A percentile compares a stretch with the other conserved stretches of the same genome.
These are phyloP conservation scores for Vicia villosa DNA, from an alignment of 306 rosid genomes.

Conservation along the genomic window DNA sequence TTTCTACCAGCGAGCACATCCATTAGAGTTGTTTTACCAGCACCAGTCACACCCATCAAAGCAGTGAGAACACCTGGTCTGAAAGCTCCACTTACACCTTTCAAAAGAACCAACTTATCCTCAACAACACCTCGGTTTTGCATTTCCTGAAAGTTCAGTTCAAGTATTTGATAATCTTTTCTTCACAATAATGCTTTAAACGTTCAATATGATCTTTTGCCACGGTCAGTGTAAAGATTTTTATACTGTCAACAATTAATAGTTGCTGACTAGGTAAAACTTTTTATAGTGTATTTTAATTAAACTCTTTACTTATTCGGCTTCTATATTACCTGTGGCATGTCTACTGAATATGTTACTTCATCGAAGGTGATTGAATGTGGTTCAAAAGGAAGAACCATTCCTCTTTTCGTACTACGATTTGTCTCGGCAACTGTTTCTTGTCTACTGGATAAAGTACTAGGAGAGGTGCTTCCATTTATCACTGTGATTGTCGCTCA, in stretches of 20 bases:
- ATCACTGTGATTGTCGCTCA: constrained; percentile 32
- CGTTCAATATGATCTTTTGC: constrained; percentile 1
- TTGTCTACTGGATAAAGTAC: constrained; percentile 8
- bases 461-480: constrained; percentile 18
- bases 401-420: constrained; percentile 45
- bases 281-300: neutral
- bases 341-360: constrained; percentile 54
- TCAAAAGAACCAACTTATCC: constrained; percentile 74
- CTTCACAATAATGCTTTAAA: constrained; percentile 18
- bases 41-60: constrained; percentile 94
- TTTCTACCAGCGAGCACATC: constrained; percentile 92
- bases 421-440: constrained; percentile 25
- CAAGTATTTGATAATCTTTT: neutral
- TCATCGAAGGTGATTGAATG: constrained; percentile 58
- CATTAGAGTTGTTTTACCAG: constrained; percentile 95
- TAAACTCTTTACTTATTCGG: neutral
- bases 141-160: constrained; percentile 58
- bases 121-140: constrained; percentile 57
- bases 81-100: constrained; percentile 77
- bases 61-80: constrained; percentile 96
- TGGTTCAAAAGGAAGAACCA: constrained; percentile 68
- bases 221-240: neutral
- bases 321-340: constrained; percentile 52
- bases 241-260: neutral
- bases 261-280: neutral